Evolutionary conservation across 2,329 filamentous ascomycete genomes (phyloP).

Genomic region (Paecilomyces dactylethromorphus): DNA sequence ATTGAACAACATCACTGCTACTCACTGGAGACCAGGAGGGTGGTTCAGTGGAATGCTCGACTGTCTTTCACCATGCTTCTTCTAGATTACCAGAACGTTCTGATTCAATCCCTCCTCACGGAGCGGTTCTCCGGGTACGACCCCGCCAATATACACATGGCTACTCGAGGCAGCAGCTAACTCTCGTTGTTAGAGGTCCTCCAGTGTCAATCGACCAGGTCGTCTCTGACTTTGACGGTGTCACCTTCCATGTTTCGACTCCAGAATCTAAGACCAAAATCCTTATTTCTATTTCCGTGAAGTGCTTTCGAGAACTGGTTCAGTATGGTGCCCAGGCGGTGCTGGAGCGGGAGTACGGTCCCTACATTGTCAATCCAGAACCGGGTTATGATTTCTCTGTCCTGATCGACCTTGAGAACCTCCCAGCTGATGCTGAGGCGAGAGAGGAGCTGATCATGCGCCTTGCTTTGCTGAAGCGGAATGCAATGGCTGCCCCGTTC

Average conservation of each 20-base stretch:
- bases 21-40: neutral
- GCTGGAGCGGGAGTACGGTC: conserved; percentile 87
- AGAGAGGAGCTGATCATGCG: conserved; percentile 80
- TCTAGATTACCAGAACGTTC: conserved; percentile 96
- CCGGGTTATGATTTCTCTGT: conserved; percentile 94
- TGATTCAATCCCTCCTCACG: conserved; percentile 92
- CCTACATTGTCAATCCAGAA: conserved; percentile 82
- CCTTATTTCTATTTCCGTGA: conserved; percentile 86
- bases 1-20: conserved; percentile 2
- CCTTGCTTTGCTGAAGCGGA: conserved; percentile 89
- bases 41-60: conserved; percentile 8
- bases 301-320: conserved; percentile 88
- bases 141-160: conserved; percentile 22
- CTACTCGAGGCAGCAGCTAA: conserved; percentile 32
- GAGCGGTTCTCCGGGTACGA: conserved; percentile 83
- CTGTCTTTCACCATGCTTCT: conserved; percentile 61
- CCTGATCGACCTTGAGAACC: conserved; percentile 75
- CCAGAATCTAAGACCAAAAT: conserved; percentile 92
- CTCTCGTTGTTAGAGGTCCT: conserved; percentile 56
- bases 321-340: conserved; percentile 89
- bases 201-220: conserved; percentile 93
- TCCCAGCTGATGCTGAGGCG: conserved; percentile 78
- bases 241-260: conserved; percentile 97
- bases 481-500: conserved; percentile 97
- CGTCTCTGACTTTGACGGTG: conserved; percentile 97